Base-by-base conservation (phyloP, 2,329 filamentous ascomycete species). In the Teratosphaeria viscida region DNA sequence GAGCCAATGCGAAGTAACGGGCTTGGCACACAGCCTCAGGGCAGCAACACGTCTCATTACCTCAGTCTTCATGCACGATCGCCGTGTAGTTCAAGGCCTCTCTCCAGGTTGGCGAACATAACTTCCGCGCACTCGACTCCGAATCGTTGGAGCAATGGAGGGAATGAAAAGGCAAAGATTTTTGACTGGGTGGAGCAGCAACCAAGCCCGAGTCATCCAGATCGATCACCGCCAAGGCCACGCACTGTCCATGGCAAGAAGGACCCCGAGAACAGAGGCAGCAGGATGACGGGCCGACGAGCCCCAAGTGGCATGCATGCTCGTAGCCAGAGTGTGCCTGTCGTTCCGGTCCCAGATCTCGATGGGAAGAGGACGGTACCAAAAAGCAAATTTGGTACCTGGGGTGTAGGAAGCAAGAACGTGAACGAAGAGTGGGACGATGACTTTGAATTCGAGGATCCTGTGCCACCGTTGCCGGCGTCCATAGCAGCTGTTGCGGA, bases 371-470 rank as follows among this genome's bases (percentile, higher is more conserved):
- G 87, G 81, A 71, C 80, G 73, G 68, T 87, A 76, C 72, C 78
- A 73, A 68, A 82, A n/a, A 81, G 73, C 57, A 92, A 91, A 67
- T 92, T 90, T 68, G 87, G 89, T 52, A 92, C 89, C 0, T 92
- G 89, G 89, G 88, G 88, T 2, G 76, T 90, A 52, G 85, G 87
- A n/a, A 86, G 84, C 63, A 92, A 92, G 72, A 87, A 84, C 16
- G 85, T 86, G 11, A 92, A 87, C 62, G 90, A 95, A 71, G 89
- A 94, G 68, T 95, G 90, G 90, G 90, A 92, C 66, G 88, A 92
- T 63, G 90, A 95, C 71, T 94, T 95, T 66, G 88, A 92, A 61
- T 92, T 92, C 70, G 81, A 81, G 26, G 82, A 84, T 55, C 63
- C 66, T 3, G 74, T 77, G 29, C 78, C 81, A 52, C 65, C 67